Evolutionary conservation across 768 basidiomycete genomes (phyloP), one percentile per base, ranked within the genome.

Genomic region (Termitomyces eurrhizus): DNA sequence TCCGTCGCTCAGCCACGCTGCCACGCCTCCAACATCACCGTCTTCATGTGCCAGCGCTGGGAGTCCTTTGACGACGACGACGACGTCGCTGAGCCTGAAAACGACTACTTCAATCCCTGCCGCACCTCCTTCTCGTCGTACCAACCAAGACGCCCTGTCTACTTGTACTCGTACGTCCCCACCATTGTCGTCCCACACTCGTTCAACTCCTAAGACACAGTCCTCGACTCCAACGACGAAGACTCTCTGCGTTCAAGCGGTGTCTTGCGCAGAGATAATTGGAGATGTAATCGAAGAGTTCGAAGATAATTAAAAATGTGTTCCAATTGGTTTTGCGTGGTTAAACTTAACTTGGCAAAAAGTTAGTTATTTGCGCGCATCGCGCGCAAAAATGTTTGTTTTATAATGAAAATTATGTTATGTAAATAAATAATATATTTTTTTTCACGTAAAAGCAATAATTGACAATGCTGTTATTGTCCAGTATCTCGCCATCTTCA

Each of bases 1-100:
- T 86, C 86, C 35, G 67, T 77, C 39, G 46, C 68, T 18, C 62
- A 60, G 12, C 63, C 65, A 5, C 67, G 21, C 53, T 68, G 14
- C 65, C 69, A 35, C 57, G 52, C 58, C 14, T 61, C 65, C 42
- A 61, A 56, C 39, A 16, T 29, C 35, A 49, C 42, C 51, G 52
- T 57, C 26, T 33, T 57, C 13, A 33, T 64, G 14, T 70, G 74
- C 1, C 70, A 76, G 0, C 67, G 62, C 0, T 78, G 76, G 76
- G 79, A 78, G 51, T 66, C 64, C 5, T 60, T 66, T 16, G 66
- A 68, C 26, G 66, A 64, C 32, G 68, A 69, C n/a, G 65, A 72
- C 29, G 71, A 74, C n/a, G n/a, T n/a, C 51, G 72, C 72, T 21
- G 67, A 71, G 26, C 69, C 62, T 7, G 48, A 56, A 14, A 57